Base-by-base conservation (phyloP, 2,329 filamentous ascomycete species). In the Sporothrix phasma region DNA sequence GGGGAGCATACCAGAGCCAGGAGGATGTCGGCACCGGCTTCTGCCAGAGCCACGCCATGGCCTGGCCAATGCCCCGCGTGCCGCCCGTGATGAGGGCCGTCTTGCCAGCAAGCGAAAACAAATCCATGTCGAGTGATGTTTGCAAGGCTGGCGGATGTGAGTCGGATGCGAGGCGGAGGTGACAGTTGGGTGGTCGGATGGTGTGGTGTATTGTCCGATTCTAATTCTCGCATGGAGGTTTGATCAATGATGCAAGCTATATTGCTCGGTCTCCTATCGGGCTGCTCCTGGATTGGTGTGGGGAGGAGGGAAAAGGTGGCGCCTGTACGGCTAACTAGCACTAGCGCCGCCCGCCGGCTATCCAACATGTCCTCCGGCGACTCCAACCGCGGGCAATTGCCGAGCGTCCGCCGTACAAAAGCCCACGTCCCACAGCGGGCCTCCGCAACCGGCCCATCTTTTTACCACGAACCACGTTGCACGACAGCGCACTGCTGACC, bases 41-140 rank as follows among this genome's bases (percentile, higher is more conserved):
- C 83, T 63, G 82, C 83, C 24, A 85, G 78, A 19, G 77, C 83
- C 65, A 85, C 72, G 82, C 83, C 15, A 84, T 80, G 17, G 82
- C 76, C 66, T 83, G 79, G 46, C 83, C 83, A 64, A 85, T 85
- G 68, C 83, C 83, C 11, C 83, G 76, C 1, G 82, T 84, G 64
- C 78, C 80, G 64, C 83, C 83, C 0, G 83, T 85, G 66, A 85
- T 70, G 65, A 85, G 76, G 64, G 82, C 83, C 0, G 81, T 84
- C 67, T 84, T 80, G 69, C 79, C 81, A 65, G 80, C 71, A 41
- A 85, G 78, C 2, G 81, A 83, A 72, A 85, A 85, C 75, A 80
- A 78, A 66, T 63, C 56, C 66, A 67, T 68, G 19, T 6, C 61
- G 41, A 17, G 53, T 22, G 26, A 8, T 39, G 51, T n/a, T n/a